Evolutionary conservation across 208 protist species (phyloP).

Genomic region (Strigomonas culicis): DNA sequence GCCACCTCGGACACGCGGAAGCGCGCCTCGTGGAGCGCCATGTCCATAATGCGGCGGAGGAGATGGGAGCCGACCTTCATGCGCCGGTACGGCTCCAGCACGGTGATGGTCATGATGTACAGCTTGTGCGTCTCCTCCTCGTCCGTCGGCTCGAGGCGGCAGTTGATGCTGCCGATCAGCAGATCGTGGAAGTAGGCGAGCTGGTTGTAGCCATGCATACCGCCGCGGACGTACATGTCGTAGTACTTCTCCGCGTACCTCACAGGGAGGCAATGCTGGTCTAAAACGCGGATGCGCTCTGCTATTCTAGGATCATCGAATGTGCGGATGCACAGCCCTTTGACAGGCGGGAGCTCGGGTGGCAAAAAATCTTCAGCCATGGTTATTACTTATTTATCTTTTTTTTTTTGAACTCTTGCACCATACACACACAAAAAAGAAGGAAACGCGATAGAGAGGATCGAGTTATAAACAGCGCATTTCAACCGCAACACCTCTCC

Average conservation of each 20-base stretch:
- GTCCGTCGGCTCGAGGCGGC: conserved; percentile 68
- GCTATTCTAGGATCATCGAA: conserved; percentile 61
- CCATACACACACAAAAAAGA: too few species aligned
- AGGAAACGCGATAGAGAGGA: too few species aligned
- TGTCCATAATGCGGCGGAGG: conserved; percentile 50
- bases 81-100: conserved; percentile 89
- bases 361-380: not conserved
- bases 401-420: too few species aligned
- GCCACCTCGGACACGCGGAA: conserved; percentile 47
- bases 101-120: conserved; percentile 94
- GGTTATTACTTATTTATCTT: too few species aligned
- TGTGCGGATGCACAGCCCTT: conserved; percentile 61
- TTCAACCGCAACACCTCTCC: too few species aligned
- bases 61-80: conserved; percentile 79
- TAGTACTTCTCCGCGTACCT: conserved; percentile 88
- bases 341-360: conserved; percentile 26
- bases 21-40: conserved; percentile 49
- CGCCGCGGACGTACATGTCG: conserved; percentile 52
- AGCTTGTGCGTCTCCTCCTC: conserved; percentile 41
- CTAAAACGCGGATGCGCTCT: conserved; percentile 77
- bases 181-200: conserved; percentile 89
- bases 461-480: too few species aligned
- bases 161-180: conserved; percentile 89
- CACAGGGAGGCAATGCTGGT: conserved; percentile 73
- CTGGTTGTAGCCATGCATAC: conserved; percentile 65